Percentiles rank a stretch among this genome's conserved stretches.
These are phyloP conservation scores for Agaricus sinodeliciosus DNA, from an alignment of 768 basidiomycete genomes.

Conservation along the genomic window DNA sequence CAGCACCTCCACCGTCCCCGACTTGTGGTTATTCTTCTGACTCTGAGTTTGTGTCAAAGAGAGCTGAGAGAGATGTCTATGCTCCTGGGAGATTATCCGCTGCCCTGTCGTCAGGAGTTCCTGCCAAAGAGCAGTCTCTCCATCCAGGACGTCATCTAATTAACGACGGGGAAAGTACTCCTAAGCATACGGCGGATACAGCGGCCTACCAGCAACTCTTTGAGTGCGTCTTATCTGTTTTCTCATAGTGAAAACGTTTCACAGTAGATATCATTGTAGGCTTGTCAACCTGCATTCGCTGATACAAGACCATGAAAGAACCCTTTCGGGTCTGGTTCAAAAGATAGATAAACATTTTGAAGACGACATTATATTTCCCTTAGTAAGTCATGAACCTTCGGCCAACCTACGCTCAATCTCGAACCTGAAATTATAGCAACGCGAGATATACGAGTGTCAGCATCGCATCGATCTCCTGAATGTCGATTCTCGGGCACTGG, in stretches of 20 bases:
- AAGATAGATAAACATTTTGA: constrained; percentile 43
- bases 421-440: constrained; percentile 39
- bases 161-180: constrained; percentile 11
- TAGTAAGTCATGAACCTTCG: constrained; percentile 26
- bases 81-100: not conserved
- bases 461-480: constrained; percentile 45
- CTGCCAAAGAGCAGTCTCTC: constrained; percentile 15
- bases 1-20: constrained; percentile 45
- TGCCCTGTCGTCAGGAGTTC: constrained; percentile 8
- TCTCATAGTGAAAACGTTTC: not conserved
- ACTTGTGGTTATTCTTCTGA: constrained; percentile 63
- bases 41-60: constrained; percentile 51
- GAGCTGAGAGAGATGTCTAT: constrained; percentile 28
- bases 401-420: constrained; percentile 1
- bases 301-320: constrained; percentile 43
- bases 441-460: constrained; percentile 64
- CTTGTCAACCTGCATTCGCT: constrained; percentile 46
- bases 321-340: constrained; percentile 39
- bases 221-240: constrained; percentile 40
- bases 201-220: constrained; percentile 64
- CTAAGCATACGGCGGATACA: constrained; percentile 21
- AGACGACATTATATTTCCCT: constrained; percentile 28
- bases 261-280: constrained; percentile 24
- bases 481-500: constrained; percentile 33
- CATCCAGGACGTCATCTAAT: constrained; percentile 28